Base-by-base conservation (phyloP, 495 filamentous ascomycete species). In the Penicillium riverlandense region DNA sequence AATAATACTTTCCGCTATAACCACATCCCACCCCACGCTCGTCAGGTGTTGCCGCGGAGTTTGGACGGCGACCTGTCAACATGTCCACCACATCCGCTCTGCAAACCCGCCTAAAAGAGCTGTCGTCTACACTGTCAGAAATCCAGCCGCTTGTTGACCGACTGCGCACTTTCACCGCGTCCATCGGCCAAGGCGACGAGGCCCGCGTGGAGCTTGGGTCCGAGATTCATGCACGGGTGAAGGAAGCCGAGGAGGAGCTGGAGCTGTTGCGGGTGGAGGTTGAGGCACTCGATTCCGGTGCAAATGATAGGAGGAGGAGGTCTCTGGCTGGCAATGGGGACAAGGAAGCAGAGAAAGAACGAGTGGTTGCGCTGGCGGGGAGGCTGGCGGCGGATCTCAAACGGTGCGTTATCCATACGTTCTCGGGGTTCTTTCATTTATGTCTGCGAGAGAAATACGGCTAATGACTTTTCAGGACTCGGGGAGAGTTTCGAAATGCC, bases 181-280 rank as follows among this genome's bases (percentile, higher is more conserved):
- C 76, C 71, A 30, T 73, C 74, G 48, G 70, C 57, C 61, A 73
- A 47, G 79, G 80, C 9, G 76, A 78, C 38, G 77, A 87, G 54
- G 79, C 80, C 8, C 77, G 84, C 29, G 45, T 82, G n/a, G 92
- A 96, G 57, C 77, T 98, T 8, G 78, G 79, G 39, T 65, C 78
- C 15, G 88, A 92, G 58, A 96, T 96, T 44, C 88, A 88, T 53
- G 78, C 86, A 50, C 73, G 75, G 41, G 67, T 98, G 38, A 86
- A 88, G 54, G 86, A 92, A 43, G 79, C 87, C 38, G 88, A 96
- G 59, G 82, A 90, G 30, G 87, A 95, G 44, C 75, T 96, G 38
- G 91, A 95, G 58, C 61, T 92, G 10, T 52, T 97, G 42, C 74
- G 74, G 16, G 85, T 88, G 48, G 89, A 95, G 41, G 79, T 90